Base-by-base conservation (phyloP, 441 rosid genomes). In the Macaranga tanarius region DNA sequence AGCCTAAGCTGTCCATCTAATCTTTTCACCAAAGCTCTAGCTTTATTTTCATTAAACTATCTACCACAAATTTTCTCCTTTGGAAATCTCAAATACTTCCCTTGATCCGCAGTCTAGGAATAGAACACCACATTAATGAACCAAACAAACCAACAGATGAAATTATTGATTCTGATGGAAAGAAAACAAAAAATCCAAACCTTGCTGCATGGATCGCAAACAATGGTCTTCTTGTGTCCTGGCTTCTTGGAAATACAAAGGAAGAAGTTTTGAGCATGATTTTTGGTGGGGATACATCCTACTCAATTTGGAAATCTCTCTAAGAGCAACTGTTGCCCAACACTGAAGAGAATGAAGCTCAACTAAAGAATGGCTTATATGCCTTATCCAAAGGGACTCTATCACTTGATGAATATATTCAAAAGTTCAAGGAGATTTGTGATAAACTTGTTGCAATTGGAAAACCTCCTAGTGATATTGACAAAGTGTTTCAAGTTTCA, bases 251-350 rank as follows among this genome's bases (percentile, higher is more conserved):
- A n/a, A 34, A 34, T 5, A 19, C 54, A 51, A 69, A 54, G 19
- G 51, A 69, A 69, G 63, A 69, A n/a, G 72, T 40, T n/a, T 12
- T 69, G 8, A 69, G 63, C 63, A 56, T 69, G 62, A 69, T 56
- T 31, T 20, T 26, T 20, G 31, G 48, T 34, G 34, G 62, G 58
- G 72, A 57, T 55, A 69, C 62, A 38, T 7, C 52, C 3, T 55
- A 38, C 20, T 13, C 50, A 55, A 56, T 69, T 38, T 69, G 72
- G 52, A 55, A 31, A 31, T n/a, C 34, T 31, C 62, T 69, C 16
- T n/a, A 69, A 54, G 28, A 13, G 34, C 20, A 69, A 2, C 13
- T 69, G 5, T 34, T 69, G 34, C 63, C 72, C 5, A 0, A 38
- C 62, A 20, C 22, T 2, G 22, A 54, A 56, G 72, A 69, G 13